phyloP scores from a whole-genome alignment of 352 stramenopile species.

The Pilasporangium apinafurcum region DNA sequence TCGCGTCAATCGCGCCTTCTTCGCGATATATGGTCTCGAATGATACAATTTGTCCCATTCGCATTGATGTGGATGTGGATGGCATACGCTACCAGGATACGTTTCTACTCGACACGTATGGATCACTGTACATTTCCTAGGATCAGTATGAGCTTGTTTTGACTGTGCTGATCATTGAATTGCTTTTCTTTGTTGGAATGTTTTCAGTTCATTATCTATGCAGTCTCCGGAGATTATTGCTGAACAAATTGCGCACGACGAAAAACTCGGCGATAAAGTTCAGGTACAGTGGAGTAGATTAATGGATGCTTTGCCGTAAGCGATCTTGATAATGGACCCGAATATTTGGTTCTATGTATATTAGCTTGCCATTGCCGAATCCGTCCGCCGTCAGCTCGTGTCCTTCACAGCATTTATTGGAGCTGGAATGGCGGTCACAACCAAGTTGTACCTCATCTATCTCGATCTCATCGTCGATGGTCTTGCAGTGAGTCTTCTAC shows the following conservation, averaged over 20 bases:
- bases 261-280: constrained; percentile 41
- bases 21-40: constrained; percentile 4
- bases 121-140: neutral
- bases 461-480: constrained; percentile 67
- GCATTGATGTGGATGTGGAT: constrained; percentile 71
- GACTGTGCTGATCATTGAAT: neutral
- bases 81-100: constrained; percentile 74
- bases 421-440: constrained; percentile 4
- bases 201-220: constrained; percentile 13
- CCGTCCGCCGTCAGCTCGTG: constrained; percentile 61
- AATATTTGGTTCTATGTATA: neutral
- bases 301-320: too few relatives aligned
- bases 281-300: too few relatives aligned
- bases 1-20: constrained; percentile 7
- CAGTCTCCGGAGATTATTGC: constrained; percentile 50
- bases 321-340: too few relatives aligned
- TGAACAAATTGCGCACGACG: constrained; percentile 48
- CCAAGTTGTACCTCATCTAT: constrained; percentile 55
- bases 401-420: constrained; percentile 45
- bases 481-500: constrained; percentile 26
- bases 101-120: constrained; percentile 60
- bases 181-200: neutral
- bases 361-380: constrained; percentile 60
- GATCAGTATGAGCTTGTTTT: neutral
- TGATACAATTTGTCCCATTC: constrained; percentile 66